Evolutionary conservation across 1,284 basidiomycete genomes (phyloP).

Genomic region (Austroboletus olivaceoglutinosus): DNA sequence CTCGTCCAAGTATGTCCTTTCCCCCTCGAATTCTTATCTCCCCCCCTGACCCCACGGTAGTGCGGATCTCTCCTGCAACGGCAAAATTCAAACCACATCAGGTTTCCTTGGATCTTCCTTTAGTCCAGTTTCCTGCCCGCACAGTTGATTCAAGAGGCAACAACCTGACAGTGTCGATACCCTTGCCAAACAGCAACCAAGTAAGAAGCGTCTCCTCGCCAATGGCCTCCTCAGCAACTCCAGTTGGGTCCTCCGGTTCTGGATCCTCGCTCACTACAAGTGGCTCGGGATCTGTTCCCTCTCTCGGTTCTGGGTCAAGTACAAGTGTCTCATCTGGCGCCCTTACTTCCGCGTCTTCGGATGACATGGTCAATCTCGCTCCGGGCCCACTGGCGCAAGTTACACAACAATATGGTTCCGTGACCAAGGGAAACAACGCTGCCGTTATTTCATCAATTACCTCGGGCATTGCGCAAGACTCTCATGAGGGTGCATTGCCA

Average conservation of each 20-base stretch:
- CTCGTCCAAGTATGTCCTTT: slow-evolving; percentile 68
- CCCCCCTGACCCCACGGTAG: slow-evolving; percentile 40
- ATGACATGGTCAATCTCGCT: slow-evolving; percentile 48
- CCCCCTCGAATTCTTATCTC: slow-evolving; percentile 23
- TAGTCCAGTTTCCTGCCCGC: slow-evolving; percentile 44
- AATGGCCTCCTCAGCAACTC: slow-evolving; percentile 50
- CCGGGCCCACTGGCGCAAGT: slow-evolving; percentile 45
- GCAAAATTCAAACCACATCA: slow-evolving; percentile 74
- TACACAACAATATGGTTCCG: slow-evolving; percentile 46
- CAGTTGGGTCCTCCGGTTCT: slow-evolving; percentile 51
- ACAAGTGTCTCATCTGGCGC: slow-evolving; percentile 43
- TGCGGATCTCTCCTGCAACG: slow-evolving; percentile 88
- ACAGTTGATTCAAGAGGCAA: slow-evolving; percentile 32
- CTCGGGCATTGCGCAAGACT: slow-evolving; percentile 40
- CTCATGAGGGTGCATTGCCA: slow-evolving; percentile 41
- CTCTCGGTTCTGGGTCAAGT: slow-evolving; percentile 55
- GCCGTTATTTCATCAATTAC: slow-evolving; percentile 40
- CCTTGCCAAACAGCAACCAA: slow-evolving; percentile 43
- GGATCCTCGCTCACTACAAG: slow-evolving; percentile 48
- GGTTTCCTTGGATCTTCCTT: slow-evolving; percentile 47
- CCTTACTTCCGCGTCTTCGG: slow-evolving; percentile 45
- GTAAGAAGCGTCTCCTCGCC: slow-evolving; percentile 65
- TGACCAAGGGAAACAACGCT: slow-evolving; percentile 31
- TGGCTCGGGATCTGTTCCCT: slow-evolving; percentile 53
- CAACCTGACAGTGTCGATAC: slow-evolving; percentile 46